A percentile compares a stretch with the other conserved stretches of the same genome.
These are phyloP conservation scores for Hypoxylon sp. DNA, from an alignment of 2,329 filamentous ascomycete species.

Conservation along the genomic window DNA sequence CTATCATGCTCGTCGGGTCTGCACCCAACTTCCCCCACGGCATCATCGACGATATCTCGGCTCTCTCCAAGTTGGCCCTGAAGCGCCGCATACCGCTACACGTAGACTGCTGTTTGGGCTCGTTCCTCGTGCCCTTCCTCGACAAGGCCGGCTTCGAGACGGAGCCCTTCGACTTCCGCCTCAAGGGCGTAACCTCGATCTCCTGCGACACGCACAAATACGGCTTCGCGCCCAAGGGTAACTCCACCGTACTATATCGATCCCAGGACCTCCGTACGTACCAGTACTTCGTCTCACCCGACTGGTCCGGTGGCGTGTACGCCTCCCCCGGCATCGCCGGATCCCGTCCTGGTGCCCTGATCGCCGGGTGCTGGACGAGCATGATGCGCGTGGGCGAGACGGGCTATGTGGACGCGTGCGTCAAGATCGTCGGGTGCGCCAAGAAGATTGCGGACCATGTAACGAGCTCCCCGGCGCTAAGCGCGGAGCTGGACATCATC, in stretches of 20 bases:
- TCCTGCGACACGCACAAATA: slow-evolving; percentile 99
- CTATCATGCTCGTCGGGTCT: slow-evolving; percentile 90
- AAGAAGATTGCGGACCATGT: slow-evolving; percentile 86
- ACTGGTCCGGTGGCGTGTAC: slow-evolving; percentile 97
- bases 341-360: slow-evolving; percentile 90
- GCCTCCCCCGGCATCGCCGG: slow-evolving; percentile 93
- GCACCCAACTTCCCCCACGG: slow-evolving; percentile 98
- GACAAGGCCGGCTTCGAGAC: slow-evolving; percentile 93
- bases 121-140: slow-evolving; percentile 92
- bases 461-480: slow-evolving; percentile 73
- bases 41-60: slow-evolving; percentile 93
- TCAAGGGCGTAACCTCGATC: slow-evolving; percentile 94
- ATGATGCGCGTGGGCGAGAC: slow-evolving; percentile 88
- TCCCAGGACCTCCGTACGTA: slow-evolving; percentile 81
- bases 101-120: slow-evolving; percentile 97
- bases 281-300: slow-evolving; percentile 95
- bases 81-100: slow-evolving; percentile 87
- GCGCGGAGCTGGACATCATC: slow-evolving; percentile 80
- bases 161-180: slow-evolving; percentile 90
- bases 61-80: slow-evolving; percentile 83
- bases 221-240: slow-evolving; percentile 97
- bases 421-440: slow-evolving; percentile 86
- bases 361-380: slow-evolving; percentile 94
- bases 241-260: slow-evolving; percentile 92
- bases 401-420: slow-evolving; percentile 88